Conservation (phyloP, 1,284 basidiomycete species). For the Laetiporus sulphureus region DNA sequence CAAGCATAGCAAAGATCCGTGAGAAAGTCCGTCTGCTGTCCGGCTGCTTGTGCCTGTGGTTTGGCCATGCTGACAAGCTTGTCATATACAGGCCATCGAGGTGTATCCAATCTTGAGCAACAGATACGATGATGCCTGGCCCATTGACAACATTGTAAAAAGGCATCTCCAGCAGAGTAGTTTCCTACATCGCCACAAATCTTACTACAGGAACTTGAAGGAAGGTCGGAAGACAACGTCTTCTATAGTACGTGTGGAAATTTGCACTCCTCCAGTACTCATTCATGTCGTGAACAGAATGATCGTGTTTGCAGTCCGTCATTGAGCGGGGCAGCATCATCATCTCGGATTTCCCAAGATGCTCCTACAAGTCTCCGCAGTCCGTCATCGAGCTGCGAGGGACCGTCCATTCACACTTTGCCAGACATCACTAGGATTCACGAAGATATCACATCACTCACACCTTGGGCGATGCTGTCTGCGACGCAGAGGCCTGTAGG, state of each 20-base stretch:
- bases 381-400: too few relatives aligned
- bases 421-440: neutral
- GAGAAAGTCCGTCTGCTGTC: neutral
- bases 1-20: neutral
- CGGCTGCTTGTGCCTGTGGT: neutral
- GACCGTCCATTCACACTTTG: too few relatives aligned
- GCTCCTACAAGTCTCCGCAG: too few relatives aligned
- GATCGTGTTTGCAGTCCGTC: too few relatives aligned
- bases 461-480: neutral
- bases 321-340: too few relatives aligned
- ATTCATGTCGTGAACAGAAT: too few relatives aligned
- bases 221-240: too few relatives aligned
- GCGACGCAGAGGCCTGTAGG: neutral
- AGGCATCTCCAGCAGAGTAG: neutral
- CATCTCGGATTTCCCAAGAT: too few relatives aligned
- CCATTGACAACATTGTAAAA: neutral
- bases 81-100: neutral
- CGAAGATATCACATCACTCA: neutral
- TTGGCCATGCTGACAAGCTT: neutral
- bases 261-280: too few relatives aligned
- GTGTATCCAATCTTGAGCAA: neutral
- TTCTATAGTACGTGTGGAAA: too few relatives aligned
- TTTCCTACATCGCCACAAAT: neutral
- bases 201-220: neutral
- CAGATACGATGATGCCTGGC: conserved; percentile 1